A percentile compares a stretch with the other conserved stretches of the same genome.
phyloP scores from a whole-genome alignment of 2,329 filamentous ascomycete species.

The Microdochium bolleyi region DNA sequence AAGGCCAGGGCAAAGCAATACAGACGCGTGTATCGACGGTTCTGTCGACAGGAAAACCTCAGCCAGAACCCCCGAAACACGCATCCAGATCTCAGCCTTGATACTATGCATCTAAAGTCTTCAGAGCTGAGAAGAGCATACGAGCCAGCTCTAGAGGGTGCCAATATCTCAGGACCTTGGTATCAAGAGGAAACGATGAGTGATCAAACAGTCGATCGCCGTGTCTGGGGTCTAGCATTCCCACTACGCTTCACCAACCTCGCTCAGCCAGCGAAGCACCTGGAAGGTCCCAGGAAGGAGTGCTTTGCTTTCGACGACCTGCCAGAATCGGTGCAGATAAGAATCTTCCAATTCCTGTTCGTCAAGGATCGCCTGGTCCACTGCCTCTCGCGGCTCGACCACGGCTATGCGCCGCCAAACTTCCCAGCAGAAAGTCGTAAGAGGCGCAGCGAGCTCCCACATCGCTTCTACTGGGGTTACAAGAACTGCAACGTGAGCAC shows the following conservation, averaged over 20 bases:
- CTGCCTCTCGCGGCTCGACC: conserved; percentile 31
- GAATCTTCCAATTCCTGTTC: conserved; percentile 22
- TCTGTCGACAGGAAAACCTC: neutral
- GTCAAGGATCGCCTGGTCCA: conserved; percentile 25
- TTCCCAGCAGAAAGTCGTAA: conserved; percentile 6
- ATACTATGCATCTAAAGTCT: neutral
- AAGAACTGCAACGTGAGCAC: conserved; percentile 20
- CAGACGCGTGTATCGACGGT: neutral
- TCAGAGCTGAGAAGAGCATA: neutral
- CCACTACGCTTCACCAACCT: neutral
- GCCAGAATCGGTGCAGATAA: conserved; percentile 11
- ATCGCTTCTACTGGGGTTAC: conserved; percentile 30
- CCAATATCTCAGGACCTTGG: neutral
- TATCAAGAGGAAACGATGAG: neutral
- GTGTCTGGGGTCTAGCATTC: neutral
- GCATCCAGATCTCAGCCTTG: neutral
- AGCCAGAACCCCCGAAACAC: neutral
- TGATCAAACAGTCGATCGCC: neutral
- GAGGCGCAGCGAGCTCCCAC: conserved; percentile 16
- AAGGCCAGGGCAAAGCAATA: neutral
- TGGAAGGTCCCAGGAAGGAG: neutral
- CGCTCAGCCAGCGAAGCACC: neutral
- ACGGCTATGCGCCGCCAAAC: neutral
- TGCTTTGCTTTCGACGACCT: conserved; percentile 14
- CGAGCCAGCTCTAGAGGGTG: neutral